Evolutionary conservation across 2,329 filamentous ascomycete genomes (phyloP).

Genomic region (Dendrostoma leiphaemia): DNA sequence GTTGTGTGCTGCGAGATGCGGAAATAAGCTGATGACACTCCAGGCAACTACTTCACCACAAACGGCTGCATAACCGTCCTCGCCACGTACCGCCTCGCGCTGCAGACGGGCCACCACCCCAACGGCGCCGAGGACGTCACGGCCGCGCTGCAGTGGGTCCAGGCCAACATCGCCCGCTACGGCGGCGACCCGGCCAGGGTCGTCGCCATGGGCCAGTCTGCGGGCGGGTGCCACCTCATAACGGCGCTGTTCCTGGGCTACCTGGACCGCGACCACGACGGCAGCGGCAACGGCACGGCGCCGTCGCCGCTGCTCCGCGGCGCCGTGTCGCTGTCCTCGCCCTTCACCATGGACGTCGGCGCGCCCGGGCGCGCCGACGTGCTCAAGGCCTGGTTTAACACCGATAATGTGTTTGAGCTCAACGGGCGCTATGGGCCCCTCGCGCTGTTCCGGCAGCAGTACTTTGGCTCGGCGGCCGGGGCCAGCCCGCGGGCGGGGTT

Average conservation of each 20-base stretch:
- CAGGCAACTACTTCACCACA: conserved; percentile 24
- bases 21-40: background rate
- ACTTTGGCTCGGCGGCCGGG: background rate
- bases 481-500: background rate
- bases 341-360: conserved; percentile 2
- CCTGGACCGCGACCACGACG: conserved; percentile 11
- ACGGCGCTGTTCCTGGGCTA: conserved; percentile 16
- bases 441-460: conserved; percentile 13
- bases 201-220: conserved; percentile 21
- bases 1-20: no score
- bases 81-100: conserved; percentile 22
- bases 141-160: conserved; percentile 20
- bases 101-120: conserved; percentile 20
- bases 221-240: conserved; percentile 20
- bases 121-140: conserved; percentile 20
- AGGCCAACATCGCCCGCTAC: conserved; percentile 20
- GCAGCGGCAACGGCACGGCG: no score
- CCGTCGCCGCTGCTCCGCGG: conserved; percentile 7
- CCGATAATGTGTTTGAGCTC: conserved; percentile 3
- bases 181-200: conserved; percentile 20
- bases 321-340: conserved; percentile 18
- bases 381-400: conserved; percentile 12
- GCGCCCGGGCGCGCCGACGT: background rate
- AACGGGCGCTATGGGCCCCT: conserved; percentile 8
- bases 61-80: conserved; percentile 26